Base-by-base conservation (phyloP, 164 flowering plant genomes). In the Echeveria elegans region DNA sequence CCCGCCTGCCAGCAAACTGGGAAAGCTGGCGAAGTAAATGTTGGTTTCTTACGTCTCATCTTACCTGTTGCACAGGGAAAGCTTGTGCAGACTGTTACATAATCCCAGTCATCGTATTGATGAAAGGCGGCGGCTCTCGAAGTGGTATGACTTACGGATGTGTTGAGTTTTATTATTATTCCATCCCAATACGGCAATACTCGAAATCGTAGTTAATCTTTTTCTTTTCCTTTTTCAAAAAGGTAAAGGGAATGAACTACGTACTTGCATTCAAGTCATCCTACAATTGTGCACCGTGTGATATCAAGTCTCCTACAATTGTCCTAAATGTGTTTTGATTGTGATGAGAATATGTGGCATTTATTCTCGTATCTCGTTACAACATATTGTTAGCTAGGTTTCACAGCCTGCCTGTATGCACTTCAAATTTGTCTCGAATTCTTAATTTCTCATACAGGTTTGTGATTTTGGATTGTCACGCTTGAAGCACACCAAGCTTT, bases 221-320 rank as follows among this genome's bases (percentile, higher is more conserved):
- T 4, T n/a, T n/a, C 37, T 43, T 37, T n/a, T 47, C n/a, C 32
- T 53, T 56, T 64, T 15, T 24, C 34, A 78, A 71, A 75, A 85
- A 95, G 99, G 97, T 94, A 70, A 95, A 87, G 77, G 99, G 99
- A 81, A 91, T 95, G 99, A 95, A 95, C 72, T 95, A 88, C n/a
- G n/a, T n/a, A n/a, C 79, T 79, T 95, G 84, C 99, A 95, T 75
- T 87, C 96, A 48, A 88, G 99, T 78, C 88, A 89, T 73, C 99
- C 99, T 19, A 78, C 94, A 16, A 86, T 95, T 72, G 99, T 95
- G 52, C 99, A 95, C 79, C 88, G 99, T n/a, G n/a, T 71, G 99
- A 95, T 80, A 76, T 95, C 72, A 95, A 95, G 75, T 83, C 99
- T 32, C 92, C 96, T 37, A 95, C 32, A 95, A 95, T 52, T 32